Base-by-base conservation (phyloP, 2,329 filamentous ascomycete genomes). In the Pseudophaeomoniella oleicola region DNA sequence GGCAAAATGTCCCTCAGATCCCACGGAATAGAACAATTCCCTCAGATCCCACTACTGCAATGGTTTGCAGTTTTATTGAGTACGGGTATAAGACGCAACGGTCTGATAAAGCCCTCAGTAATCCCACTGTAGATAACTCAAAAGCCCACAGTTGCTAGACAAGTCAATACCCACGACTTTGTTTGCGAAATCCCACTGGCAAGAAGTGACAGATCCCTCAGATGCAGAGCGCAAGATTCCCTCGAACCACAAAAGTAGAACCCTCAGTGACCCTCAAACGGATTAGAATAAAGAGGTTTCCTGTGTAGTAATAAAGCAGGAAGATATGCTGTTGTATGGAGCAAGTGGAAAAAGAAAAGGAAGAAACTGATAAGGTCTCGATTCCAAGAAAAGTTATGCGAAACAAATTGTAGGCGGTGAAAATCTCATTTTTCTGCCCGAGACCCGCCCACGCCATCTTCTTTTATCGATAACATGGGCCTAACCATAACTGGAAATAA, bases 141-240 rank as follows among this genome's bases (percentile, higher is more conserved):
- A 56, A 59, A 60, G 56, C 58, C 58, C 58, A 59, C 58, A 57
- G 54, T 54, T 42, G 54, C 54, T 46, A 46, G 54, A 58, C 56
- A 55, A 56, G 52, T 50, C 49, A 56, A 39, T 34, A 51, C 57
- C 54, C 55, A 55, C 51, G 44, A 46, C 52, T 47, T 57, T 50
- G 45, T 50, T 36, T 53, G 56, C 52, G 54, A 53, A 60, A 57
- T 55, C 57, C 56, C 59, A 56, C 48, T 53, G 46, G 50, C 48
- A 51, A 50, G 53, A 27, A n/a, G 22, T 27, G n/a, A n/a, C n/a
- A 27, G 22, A 27, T 27, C 57, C 56, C 57, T 60, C 53, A 54
- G 53, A 57, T 53, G 54, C 22, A 50, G 52, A 50, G 46, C 53
- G 53, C 49, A 52, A 47, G 56, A 54, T 60, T 55, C 57, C 58